Percentiles rank a stretch among this genome's conserved stretches.
These are phyloP conservation scores for Dactylellina parvicollis DNA, from an alignment of 2,329 filamentous ascomycete species.

Conservation along the genomic window DNA sequence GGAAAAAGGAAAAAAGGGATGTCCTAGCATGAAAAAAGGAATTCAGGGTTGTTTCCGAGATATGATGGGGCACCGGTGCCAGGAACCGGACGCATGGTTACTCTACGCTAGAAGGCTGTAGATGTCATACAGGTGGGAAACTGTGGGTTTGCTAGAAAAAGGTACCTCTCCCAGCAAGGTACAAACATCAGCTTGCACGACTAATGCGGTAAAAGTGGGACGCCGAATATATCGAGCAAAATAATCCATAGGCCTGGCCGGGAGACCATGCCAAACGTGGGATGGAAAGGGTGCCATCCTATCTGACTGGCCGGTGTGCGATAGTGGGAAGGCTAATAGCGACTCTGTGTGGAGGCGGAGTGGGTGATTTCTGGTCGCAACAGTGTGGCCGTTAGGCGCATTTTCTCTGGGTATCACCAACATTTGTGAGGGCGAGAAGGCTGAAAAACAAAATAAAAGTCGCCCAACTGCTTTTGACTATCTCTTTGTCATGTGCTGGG, in stretches of 20 bases:
- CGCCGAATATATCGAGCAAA: constrained; percentile 50
- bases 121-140: constrained; percentile 41
- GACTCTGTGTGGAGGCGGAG: constrained; percentile 47
- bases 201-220: constrained; percentile 52
- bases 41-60: constrained; percentile 47
- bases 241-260: constrained; percentile 51
- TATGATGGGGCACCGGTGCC: constrained; percentile 48
- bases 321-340: constrained; percentile 49
- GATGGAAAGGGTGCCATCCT: constrained; percentile 39
- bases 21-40: constrained; percentile 12
- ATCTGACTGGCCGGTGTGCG: constrained; percentile 49
- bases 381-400: constrained; percentile 51
- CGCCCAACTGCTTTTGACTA: constrained; percentile 6
- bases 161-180: constrained; percentile 48
- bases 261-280: constrained; percentile 53
- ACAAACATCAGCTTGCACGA: constrained; percentile 52
- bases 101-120: constrained; percentile 12
- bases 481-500: constrained; percentile 45
- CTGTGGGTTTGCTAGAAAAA: not conserved
- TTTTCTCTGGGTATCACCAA: constrained; percentile 51
- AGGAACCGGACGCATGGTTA: constrained; percentile 38
- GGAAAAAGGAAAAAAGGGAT: constrained; percentile 6
- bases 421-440: constrained; percentile 13
- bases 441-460: constrained; percentile 51
- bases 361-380: constrained; percentile 42